Conservation (phyloP, 176 grass and related monocot genomes). For the Alloteropsis semialata region DNA sequence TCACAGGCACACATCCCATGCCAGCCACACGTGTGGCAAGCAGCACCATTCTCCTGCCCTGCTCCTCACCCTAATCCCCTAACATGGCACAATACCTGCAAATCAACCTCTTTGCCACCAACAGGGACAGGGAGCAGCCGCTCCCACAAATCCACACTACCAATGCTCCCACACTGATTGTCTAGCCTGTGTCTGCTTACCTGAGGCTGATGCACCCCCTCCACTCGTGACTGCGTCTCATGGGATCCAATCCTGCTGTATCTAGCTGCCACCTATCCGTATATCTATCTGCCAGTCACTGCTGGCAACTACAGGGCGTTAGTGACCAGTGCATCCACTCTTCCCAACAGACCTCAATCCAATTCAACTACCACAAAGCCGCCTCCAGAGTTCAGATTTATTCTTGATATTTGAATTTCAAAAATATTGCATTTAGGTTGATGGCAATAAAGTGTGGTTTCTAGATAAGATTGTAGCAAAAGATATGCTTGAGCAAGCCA, state of each 20-base stretch:
- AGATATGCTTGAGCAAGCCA: conserved; percentile 1
- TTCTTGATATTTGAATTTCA: neutral
- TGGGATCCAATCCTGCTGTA: neutral
- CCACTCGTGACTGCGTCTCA: neutral
- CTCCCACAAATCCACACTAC: neutral
- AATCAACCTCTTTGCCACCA: neutral
- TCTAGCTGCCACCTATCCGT: too few relatives aligned
- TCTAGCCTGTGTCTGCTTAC: neutral
- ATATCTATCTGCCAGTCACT: neutral
- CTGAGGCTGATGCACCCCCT: neutral
- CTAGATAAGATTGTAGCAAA: neutral
- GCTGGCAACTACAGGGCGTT: neutral
- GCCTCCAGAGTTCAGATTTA: neutral
- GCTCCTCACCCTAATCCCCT: neutral
- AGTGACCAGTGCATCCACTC: neutral
- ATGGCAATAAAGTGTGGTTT: neutral
- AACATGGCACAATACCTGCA: neutral
- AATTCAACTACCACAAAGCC: neutral
- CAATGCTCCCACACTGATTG: neutral
- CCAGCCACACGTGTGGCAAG: neutral
- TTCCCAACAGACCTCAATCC: neutral
- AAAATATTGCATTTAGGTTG: neutral
- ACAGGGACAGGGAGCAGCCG: neutral
- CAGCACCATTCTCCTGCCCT: neutral
- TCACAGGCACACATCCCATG: neutral